These are phyloP conservation scores for Dicorynia guianensis DNA, from an alignment of 306 rosid genomes.

Conservation along the genomic window DNA sequence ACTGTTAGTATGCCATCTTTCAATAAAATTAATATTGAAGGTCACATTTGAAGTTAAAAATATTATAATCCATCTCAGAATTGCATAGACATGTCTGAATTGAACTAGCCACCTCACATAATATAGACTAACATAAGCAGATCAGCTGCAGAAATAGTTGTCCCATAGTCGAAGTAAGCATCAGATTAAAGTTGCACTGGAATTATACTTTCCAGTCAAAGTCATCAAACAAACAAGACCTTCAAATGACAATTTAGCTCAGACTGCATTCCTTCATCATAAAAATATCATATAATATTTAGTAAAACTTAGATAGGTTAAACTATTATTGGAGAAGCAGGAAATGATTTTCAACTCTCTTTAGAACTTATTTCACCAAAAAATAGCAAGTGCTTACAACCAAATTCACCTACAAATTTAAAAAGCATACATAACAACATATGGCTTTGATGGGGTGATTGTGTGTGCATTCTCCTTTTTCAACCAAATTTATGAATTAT, in stretches of 20 bases:
- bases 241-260: background rate
- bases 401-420: constrained; percentile 3
- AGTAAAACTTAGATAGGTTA: background rate
- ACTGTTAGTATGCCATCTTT: background rate
- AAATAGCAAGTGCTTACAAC: constrained; percentile 6
- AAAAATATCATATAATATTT: constrained; percentile 6
- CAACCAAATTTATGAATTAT: constrained; percentile 7
- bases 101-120: background rate
- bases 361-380: constrained; percentile 20
- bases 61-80: background rate
- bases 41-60: background rate
- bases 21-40: background rate
- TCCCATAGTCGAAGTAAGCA: background rate
- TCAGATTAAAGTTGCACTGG: background rate
- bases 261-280: constrained; percentile 17
- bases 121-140: background rate
- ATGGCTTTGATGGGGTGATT: background rate
- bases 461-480: constrained; percentile 11
- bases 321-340: background rate
- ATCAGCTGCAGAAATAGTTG: background rate
- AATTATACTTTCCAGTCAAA: background rate
- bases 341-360: background rate
- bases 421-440: background rate
- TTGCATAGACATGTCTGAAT: background rate
- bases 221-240: background rate